Base-by-base conservation (phyloP, 768 basidiomycete genomes). In the Cyclocybe aegerita region DNA sequence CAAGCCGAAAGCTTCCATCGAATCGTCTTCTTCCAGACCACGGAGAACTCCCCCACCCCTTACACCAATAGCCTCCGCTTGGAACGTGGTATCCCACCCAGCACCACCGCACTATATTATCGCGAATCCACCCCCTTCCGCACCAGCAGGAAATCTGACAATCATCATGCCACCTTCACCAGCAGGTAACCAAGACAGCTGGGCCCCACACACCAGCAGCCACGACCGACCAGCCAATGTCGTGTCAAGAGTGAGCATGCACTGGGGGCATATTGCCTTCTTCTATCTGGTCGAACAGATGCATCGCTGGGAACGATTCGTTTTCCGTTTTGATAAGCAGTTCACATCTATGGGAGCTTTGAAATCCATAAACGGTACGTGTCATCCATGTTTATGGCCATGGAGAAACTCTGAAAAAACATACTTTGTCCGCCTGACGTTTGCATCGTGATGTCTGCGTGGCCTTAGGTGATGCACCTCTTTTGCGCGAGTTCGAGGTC, bases 191-290 rank as follows among this genome's bases (percentile, higher is more conserved):
- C 70, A 69, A 11, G 74, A 76, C 46, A 42, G 64, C 12, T 80
- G 76, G 74, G 60, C 66, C 7, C 63, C 71, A 2, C 53, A 60
- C 7, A 12, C 43, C 31, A 50, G 32, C 14, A 30, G 12, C 23
- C 39, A 47, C 14, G 55, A 62, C 51, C 58, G 66, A 44, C 41
- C 60, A 48, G 49, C 58, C 46, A 50, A 67, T 43, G 43, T 63
- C 52, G 50, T 67, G 58, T 66, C 72, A 40, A 65, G 76, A 53
- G 72, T 75, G 12, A 84, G 79, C 54, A 75, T 80, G 53, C 84
- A 88, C 48, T 92, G 89, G 89, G 89, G 88, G 0, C 82, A 89
- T 56, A 86, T 92, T 31, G 86, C 85, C 0, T 81, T 91, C 39
- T 90, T 78, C 64, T 92, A 91, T 62, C 67, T 92, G 15, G 82